These are phyloP conservation scores for Carex parvula DNA, from an alignment of 176 grass and related monocot species.

Conservation along the genomic window DNA sequence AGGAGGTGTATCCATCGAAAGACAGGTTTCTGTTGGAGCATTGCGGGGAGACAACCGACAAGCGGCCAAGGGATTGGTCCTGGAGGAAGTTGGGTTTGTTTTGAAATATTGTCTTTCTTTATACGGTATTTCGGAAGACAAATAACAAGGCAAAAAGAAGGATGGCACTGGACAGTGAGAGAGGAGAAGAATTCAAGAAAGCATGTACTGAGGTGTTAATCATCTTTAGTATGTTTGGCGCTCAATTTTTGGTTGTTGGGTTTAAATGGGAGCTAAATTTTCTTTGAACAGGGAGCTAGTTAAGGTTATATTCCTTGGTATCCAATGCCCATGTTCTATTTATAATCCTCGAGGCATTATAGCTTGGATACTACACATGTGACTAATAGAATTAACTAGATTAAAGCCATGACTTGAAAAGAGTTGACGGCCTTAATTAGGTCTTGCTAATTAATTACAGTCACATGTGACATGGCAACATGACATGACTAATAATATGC, in stretches of 20 bases:
- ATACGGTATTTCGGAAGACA: not conserved
- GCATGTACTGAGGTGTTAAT: not conserved
- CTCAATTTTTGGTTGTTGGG: not conserved
- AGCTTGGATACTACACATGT: no score
- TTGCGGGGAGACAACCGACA: slow-evolving; percentile 38
- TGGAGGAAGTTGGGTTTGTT: slow-evolving; percentile 31
- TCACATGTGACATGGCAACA: no score
- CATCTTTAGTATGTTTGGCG: not conserved
- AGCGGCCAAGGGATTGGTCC: slow-evolving; percentile 29
- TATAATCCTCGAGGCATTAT: no score
- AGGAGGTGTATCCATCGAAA: slow-evolving; percentile 48
- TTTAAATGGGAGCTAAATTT: not conserved
- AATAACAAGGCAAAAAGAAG: not conserved
- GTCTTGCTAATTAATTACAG: no score
- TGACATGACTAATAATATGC: no score
- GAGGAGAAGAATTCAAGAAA: not conserved
- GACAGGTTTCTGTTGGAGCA: slow-evolving; percentile 38
- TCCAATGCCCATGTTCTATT: no score
- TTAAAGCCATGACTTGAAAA: no score
- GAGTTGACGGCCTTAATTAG: no score
- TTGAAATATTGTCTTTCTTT: not conserved
- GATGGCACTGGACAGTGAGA: not conserved
- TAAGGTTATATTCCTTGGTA: no score
- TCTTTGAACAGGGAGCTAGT: not conserved
- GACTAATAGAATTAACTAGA: no score